Conservation (phyloP, 2,329 filamentous ascomycete species). For the Fusarium continuum region DNA sequence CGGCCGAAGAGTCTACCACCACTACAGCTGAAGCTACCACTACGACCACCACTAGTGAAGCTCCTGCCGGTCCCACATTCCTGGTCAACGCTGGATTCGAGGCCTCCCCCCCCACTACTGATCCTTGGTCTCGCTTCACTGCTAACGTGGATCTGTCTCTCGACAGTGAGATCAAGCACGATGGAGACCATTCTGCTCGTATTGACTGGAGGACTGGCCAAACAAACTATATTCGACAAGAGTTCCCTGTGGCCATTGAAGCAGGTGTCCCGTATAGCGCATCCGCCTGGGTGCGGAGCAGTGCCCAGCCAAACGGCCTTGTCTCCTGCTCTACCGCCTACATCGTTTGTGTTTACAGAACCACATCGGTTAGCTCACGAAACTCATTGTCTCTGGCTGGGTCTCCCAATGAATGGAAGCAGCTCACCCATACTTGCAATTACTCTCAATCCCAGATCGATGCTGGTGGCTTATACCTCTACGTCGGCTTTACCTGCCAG, state of each 20-base stretch:
- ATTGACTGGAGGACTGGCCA: fast-evolving
- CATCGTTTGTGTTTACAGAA: too few relatives aligned
- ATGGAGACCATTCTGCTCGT: not conserved
- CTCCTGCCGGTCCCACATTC: not conserved
- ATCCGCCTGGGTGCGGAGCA: not conserved
- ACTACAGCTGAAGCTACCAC: too few relatives aligned
- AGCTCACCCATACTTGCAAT: not conserved
- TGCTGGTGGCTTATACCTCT: not conserved
- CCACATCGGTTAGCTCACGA: too few relatives aligned
- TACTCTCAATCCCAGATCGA: not conserved
- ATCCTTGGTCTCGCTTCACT: not conserved
- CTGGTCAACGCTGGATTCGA: not conserved
- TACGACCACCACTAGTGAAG: not conserved
- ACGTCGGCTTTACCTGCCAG: not conserved
- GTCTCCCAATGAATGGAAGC: not conserved
- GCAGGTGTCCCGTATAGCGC: not conserved
- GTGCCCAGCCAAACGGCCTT: too few relatives aligned
- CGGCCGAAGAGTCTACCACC: too few relatives aligned
- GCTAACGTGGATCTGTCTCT: too few relatives aligned
- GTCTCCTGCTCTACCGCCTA: too few relatives aligned
- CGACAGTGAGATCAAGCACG: not conserved
- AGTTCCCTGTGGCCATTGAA: not conserved
- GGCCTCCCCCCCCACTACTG: not conserved
- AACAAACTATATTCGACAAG: not conserved
- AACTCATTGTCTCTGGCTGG: too few relatives aligned